Evolutionary conservation across 2,329 filamentous ascomycete species (phyloP), one percentile per base, ranked within the genome.

Genomic region (Pseudogymnoascus verrucosus): DNA sequence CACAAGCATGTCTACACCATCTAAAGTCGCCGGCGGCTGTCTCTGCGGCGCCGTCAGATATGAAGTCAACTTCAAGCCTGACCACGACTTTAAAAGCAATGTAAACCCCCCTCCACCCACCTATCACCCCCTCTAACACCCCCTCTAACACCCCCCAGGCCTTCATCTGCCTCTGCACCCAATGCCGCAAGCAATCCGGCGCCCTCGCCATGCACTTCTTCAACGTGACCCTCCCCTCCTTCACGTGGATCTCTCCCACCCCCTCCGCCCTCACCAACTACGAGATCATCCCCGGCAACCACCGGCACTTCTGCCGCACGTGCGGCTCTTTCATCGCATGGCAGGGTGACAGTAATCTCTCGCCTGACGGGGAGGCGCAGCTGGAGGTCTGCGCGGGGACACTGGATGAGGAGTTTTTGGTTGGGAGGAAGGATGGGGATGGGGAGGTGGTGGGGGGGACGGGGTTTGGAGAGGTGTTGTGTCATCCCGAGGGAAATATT

Each of bases 11-110:
- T 63, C 62, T 19, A 37, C 72, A 66, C 47, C 44, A 39, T 36
- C 62, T 10, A 66, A 19, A 60, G 73, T 84, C 66, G 78, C 76
- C 0, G 82, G 81, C 40, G 81, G 82, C 36, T 84, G 82, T 67
- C 76, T 84, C 60, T 84, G 82, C 69, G 75, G 74, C 59, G 74
- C 75, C 19, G 72, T 84, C 44, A 77, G 80, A 61, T 84, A 84
- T 69, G 74, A 72, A 21, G 72, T 82, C 44, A 74, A 75, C 28
- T 82, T 84, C 64, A 76, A 80, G 0, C 62, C 70, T 0, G 71
- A 75, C 62, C 78, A 81, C 64, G 75, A 82, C 65, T 83, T 81
- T 65, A 65, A 70, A 64, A 69, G 67, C 39, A 65, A 67, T 31
- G 76, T 77, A 70, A 61, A 68, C 62, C 16, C 40, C 64, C 61